Base-by-base conservation (phyloP, 495 filamentous ascomycete species). In the Tuber brumale region DNA sequence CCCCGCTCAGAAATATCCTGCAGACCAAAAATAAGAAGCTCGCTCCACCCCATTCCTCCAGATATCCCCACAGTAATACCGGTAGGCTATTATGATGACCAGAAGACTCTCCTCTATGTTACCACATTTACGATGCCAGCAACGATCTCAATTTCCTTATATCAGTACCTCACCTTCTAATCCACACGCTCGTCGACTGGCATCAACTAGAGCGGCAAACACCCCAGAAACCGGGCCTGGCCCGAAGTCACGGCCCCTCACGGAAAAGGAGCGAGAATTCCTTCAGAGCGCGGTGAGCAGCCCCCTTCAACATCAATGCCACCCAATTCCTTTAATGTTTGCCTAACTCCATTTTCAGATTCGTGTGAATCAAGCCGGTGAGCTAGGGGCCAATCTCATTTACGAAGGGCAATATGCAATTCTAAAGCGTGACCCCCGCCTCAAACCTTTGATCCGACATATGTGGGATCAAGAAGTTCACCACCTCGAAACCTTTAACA, bases 401-500 rank as follows among this genome's bases (percentile, higher is more conserved):
- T 97, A 96, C 85, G 89, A 87, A 3, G 89, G 92, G 21, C 93
- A 97, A 84, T 91, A 93, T 44, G 84, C 89, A 48, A 84, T 97
- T 71, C 85, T 91, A 74, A 89, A 90, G 71, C 86, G 89, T 0
- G 91, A 99, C 82, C 94, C 95, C 0, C 93, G 95, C 83, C 90
- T 99, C 35, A 90, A 92, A 21, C 90, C 92, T 0, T 85, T 97
- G 27, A 97, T 99, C 92, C 90, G 91, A 75, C 95, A 98, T 86
- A 99, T 99, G 96, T 94, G 97, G 87, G 93, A 95, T 79, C 95
- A 99, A 83, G 95, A 99, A 86, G 93, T 91, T 9, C 90, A 88
- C 12, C 95, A 99, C 84, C 89, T 98, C 76, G 81, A 85, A 21
- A 93, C 89, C 72, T 99, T 99, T 90, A 97, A 97, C 84, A 72